Evolutionary conservation across 768 basidiomycete genomes (phyloP), one percentile per base, ranked within the genome.

Genomic region (Boletus speciosus): DNA sequence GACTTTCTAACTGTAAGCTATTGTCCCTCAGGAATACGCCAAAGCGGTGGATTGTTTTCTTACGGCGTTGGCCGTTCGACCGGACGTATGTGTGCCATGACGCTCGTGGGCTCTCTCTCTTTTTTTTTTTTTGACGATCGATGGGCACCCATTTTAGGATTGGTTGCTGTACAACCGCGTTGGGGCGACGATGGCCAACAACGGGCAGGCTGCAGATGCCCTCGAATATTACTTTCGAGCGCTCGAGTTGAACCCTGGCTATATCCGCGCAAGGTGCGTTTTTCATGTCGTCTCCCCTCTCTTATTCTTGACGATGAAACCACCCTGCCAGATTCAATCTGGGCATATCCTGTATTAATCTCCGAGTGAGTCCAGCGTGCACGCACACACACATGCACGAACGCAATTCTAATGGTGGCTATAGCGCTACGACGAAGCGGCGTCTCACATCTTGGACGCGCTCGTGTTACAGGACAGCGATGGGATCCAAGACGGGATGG

Each of bases 21-120:
- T 35, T 6, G 32, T 37, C 31, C 32, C 27, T 56, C 34, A 94
- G 91, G 95, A 98, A 42, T 98, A 92, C 63, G 78, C 74, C 21
- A 95, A 93, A 68, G 93, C 96, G 0, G 85, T 88, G 56, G 97
- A 99, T 68, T 99, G 97, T 74, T 98, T 99, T 74, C 78, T 78
- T 45, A 80, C 95, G 0, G 97, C 97, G 1, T 73, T 98, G 55
- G 85, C 85, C 4, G 85, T 93, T 47, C 79, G 93, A 54, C 96
- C 94, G 2, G 86, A 93, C 51, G 95, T 97, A 66, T 51, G 77
- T 63, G 21, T 42, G 3, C 32, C 36, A 6, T 4, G n/a, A 14
- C 7, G 31, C 36, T 29, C 16, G 6, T 11, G 19, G 15, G 10
- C 31, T 8, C 23, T n/a, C 25, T 12, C 49, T 50, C 36, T 53